Base-by-base conservation (phyloP, 495 filamentous ascomycete genomes). In the Penicillium silybi region DNA sequence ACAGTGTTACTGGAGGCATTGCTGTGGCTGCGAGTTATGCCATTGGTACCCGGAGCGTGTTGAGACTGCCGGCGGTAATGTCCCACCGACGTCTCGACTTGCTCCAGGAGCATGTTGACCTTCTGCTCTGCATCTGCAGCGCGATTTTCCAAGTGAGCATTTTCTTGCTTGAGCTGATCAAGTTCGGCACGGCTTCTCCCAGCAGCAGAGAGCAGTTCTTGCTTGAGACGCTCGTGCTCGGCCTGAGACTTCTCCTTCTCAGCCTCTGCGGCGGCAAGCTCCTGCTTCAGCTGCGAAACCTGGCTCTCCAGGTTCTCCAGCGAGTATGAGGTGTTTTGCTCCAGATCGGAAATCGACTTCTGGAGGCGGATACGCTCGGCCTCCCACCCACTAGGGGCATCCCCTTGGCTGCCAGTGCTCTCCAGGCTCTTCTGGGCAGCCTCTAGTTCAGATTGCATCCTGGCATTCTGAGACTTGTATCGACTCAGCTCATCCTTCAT, bases 401-500 rank as follows among this genome's bases (percentile, higher is more conserved):
- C 69, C 4, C 64, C 55, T 34, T 62, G 63, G 26, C 41, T 53
- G 23, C 59, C 55, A 32, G 70, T 61, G 49, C 68, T 63, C 20
- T 73, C 71, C 4, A 79, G 61, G 40, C 46, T 65, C 57, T 64
- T 74, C 53, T 72, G 71, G 19, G 68, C 73, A 19, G 77, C 77
- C 23, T 88, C 80, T 23, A 97, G 70, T 55, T 96, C 88, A 29
- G 82, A 82, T 66, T 95, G 90, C 29, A 97, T 66, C 49, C 85
- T 85, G n/a, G 75, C 74, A 59, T 96, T 96, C 42, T 92, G 85
- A 35, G 81, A 71, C 77, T 96, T 97, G 67, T 91, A 91, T 32
- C 91, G 89, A 34, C 84, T 75, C 11, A 97, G 76, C 68, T 98
- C 93, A 57, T 96, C 90, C 76, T 98, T 97, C 84, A 98, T 95